Evolutionary conservation across 1,284 basidiomycete species (phyloP), one percentile per base, ranked within the genome.

Genomic region (Heterobasidion annosum): DNA sequence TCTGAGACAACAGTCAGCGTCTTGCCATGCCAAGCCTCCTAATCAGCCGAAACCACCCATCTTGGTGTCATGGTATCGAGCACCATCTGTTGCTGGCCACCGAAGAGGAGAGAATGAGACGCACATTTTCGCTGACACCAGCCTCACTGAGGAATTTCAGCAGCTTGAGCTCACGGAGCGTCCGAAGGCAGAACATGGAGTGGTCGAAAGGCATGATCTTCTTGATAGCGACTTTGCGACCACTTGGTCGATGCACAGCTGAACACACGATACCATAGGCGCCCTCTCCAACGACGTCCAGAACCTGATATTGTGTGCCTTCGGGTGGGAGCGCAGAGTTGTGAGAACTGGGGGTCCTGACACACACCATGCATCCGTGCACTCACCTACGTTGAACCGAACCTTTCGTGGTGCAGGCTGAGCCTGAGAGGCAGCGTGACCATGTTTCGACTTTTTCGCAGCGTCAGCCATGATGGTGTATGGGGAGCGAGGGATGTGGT

Each of bases 141-240:
- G 91, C 85, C 72, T 92, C 88, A 58, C 88, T 91, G 65, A 97
- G 79, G 73, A 93, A 94, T 67, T 93, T 93, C 65, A 93, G 81
- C 34, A 95, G 75, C 68, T 95, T 95, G 60, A 94, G 77, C 68
- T 94, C 92, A 57, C 92, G 77, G 50, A 94, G 77, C 0, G 92
- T 94, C 48, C 92, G 76, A 54, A 93, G 73, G 62, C 89, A 91
- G 69, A 93, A 94, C 89, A 94, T 92, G 16, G 89, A 89, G 65
- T 94, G 92, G 67, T 94, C 92, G 61, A 95, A 94, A 0, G 92
- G 92, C 6, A 88, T 83, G 72, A 95, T 92, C 79, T 92, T 92
- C 79, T 93, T 92, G 73, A 91, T 91, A 52, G 90, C 90, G 54
- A 93, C 88, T 66, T 89, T 89, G 53, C 85, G 82, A 50, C 85